Evolutionary conservation across 192 early-diverging fungal species (phyloP).

Genomic region (Coemansia sp.): DNA sequence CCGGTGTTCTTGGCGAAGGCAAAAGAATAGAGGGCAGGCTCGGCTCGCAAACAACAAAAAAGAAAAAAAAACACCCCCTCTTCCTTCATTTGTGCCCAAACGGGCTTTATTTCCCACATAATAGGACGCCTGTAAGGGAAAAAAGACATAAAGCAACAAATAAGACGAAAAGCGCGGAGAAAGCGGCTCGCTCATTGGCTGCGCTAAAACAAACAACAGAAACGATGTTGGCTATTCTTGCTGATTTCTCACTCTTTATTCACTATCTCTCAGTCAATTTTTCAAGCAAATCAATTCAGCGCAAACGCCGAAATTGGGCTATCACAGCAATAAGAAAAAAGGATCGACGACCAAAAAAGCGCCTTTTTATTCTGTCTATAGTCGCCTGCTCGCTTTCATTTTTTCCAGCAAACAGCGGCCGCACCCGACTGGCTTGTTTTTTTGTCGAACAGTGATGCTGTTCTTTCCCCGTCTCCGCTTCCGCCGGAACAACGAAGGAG

Average conservation of each 20-base stretch:
- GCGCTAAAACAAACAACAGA: background rate
- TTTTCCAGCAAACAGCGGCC: background rate
- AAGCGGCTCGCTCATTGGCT: background rate
- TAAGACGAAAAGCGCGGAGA: background rate
- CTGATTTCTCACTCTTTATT: conserved; percentile 7
- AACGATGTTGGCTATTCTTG: background rate
- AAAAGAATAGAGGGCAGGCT: background rate
- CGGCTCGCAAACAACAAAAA: background rate
- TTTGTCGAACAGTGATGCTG: background rate
- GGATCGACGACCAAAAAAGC: conserved; percentile 8
- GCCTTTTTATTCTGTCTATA: conserved; percentile 2
- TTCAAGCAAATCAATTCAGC: conserved; percentile 6
- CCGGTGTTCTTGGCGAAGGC: too few species aligned
- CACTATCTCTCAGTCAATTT: background rate
- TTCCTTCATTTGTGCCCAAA: background rate
- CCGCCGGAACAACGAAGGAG: background rate
- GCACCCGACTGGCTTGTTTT: background rate
- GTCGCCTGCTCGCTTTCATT: background rate
- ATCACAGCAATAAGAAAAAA: conserved; percentile 1
- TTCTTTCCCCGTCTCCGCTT: background rate
- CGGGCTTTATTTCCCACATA: conserved; percentile 1
- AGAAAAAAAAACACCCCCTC: background rate
- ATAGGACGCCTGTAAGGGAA: background rate
- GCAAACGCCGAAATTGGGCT: conserved; percentile 4
- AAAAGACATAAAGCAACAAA: background rate